Percentiles rank a stretch among this genome's conserved stretches.
Conservation (phyloP, 1,284 basidiomycete genomes). For the Cystobasidium pallidum region DNA sequence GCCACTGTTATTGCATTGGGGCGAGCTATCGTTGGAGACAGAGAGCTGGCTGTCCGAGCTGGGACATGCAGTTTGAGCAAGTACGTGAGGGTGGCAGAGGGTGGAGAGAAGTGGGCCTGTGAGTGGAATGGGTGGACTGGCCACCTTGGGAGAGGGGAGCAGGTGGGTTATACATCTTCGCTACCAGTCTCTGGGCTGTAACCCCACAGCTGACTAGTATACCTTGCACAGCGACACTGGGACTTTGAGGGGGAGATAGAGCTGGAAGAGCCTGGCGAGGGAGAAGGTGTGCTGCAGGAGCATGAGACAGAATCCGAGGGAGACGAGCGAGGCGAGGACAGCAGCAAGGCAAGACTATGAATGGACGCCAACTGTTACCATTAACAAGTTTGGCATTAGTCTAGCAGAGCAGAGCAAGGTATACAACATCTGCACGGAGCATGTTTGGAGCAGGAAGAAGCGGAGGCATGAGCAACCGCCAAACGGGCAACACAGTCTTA, state of each 20-base stretch:
- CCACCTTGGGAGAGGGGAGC: constrained; percentile 24
- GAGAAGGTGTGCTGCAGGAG: constrained; percentile 11
- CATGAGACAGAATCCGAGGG: background rate
- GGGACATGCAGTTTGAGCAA: constrained; percentile 33
- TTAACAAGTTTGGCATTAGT: no score
- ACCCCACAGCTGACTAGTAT: no score
- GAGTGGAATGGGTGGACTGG: constrained; percentile 29
- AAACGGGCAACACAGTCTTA: no score
- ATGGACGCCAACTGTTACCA: no score
- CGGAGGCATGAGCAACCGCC: background rate
- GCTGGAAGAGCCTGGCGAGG: constrained; percentile 33
- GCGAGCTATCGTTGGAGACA: constrained; percentile 29
- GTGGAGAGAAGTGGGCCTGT: constrained; percentile 4
- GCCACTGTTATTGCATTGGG: constrained; percentile 43
- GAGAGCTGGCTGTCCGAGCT: constrained; percentile 24
- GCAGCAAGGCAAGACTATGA: background rate
- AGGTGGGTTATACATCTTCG: constrained; percentile 2
- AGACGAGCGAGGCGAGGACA: constrained; percentile 2
- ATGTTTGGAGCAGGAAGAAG: background rate
- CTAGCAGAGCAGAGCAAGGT: no score
- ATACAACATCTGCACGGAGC: background rate
- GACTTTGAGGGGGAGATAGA: constrained; percentile 31
- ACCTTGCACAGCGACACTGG: constrained; percentile 22
- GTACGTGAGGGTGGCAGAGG: constrained; percentile 5
- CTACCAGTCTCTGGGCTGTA: no score